Percentiles rank a stretch among this genome's conserved stretches.
Conservation (phyloP, 1,139 yeast species). For the Debaryomyces psychrophilus region DNA sequence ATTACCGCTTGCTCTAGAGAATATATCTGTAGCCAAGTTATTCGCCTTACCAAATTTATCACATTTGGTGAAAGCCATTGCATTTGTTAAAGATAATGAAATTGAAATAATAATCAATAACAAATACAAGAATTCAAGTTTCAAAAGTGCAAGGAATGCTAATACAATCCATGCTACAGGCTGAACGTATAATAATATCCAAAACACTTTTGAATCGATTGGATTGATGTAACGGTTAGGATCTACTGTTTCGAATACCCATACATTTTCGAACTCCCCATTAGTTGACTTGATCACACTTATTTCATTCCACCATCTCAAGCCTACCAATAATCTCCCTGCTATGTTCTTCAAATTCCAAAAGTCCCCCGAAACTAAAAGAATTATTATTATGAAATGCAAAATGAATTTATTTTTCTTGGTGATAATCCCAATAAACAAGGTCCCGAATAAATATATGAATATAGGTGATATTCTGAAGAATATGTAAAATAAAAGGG, state of each 20-base stretch:
- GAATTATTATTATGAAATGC: slow-evolving; percentile 74
- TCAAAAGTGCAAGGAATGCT: slow-evolving; percentile 75
- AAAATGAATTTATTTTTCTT: slow-evolving; percentile 62
- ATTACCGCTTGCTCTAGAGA: slow-evolving; percentile 53
- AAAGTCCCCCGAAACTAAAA: slow-evolving; percentile 84
- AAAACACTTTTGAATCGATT: slow-evolving; percentile 85
- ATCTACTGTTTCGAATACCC: slow-evolving; percentile 90
- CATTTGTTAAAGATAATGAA: slow-evolving; percentile 74
- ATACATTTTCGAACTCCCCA: slow-evolving; percentile 67
- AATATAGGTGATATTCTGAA: slow-evolving; percentile 67
- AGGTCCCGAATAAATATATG: slow-evolving; percentile 69
- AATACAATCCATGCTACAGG: slow-evolving; percentile 77
- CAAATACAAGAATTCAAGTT: slow-evolving; percentile 75
- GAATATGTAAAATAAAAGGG: slow-evolving; percentile 63
- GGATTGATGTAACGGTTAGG: slow-evolving; percentile 85
- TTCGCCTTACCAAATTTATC: slow-evolving; percentile 90
- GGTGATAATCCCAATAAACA: slow-evolving; percentile 52
- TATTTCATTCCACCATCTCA: slow-evolving; percentile 93
- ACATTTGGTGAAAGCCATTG: slow-evolving; percentile 87
- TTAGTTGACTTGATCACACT: slow-evolving; percentile 42
- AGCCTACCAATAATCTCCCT: slow-evolving; percentile 86
- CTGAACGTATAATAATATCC: slow-evolving; percentile 75
- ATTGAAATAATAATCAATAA: slow-evolving; percentile 67
- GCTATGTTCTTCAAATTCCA: slow-evolving; percentile 93
- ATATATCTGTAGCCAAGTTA: slow-evolving; percentile 50